Conservation (phyloP, 495 filamentous ascomycete species). For the Hypoxylon cercidicola region DNA sequence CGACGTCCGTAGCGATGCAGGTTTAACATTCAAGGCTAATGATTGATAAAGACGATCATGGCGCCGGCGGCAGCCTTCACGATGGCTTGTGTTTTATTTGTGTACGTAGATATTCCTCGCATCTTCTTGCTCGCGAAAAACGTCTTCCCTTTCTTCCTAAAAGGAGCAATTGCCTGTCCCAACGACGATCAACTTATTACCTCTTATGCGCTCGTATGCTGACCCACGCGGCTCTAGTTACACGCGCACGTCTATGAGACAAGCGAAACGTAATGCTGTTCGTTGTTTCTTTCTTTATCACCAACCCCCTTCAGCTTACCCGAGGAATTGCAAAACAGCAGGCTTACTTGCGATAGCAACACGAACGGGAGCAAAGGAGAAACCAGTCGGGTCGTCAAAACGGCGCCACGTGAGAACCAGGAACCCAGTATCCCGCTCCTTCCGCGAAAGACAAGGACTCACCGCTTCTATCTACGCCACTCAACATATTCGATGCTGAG, state of each 20-base stretch:
- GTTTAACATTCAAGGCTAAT: slow-evolving; percentile 12
- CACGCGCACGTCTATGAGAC: slow-evolving; percentile 54
- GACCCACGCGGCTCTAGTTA: slow-evolving; percentile 44
- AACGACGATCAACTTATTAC: too few species aligned
- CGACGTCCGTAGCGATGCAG: neutral
- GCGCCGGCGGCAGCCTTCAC: slow-evolving; percentile 60
- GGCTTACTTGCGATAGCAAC: slow-evolving; percentile 31
- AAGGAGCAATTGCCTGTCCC: too few species aligned
- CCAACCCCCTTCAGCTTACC: neutral
- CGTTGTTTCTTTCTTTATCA: slow-evolving; percentile 20
- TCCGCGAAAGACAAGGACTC: neutral
- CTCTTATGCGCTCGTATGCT: neutral
- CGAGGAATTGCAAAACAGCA: neutral
- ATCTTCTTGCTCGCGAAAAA: neutral
- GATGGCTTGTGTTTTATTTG: slow-evolving; percentile 59
- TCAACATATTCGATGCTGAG: slow-evolving; percentile 2
- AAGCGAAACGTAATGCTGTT: slow-evolving; percentile 56
- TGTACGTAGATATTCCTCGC: slow-evolving; percentile 30
- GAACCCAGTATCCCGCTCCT: neutral
- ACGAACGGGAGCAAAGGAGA: slow-evolving; percentile 31
- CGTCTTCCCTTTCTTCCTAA: too few species aligned
- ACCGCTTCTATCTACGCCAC: slow-evolving; percentile 26
- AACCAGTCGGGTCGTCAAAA: slow-evolving; percentile 14
- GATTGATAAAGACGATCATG: slow-evolving; percentile 50
- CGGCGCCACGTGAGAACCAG: slow-evolving; percentile 8